Conservation (phyloP, 129 eudicot species). For the Flaveria linearis region DNA sequence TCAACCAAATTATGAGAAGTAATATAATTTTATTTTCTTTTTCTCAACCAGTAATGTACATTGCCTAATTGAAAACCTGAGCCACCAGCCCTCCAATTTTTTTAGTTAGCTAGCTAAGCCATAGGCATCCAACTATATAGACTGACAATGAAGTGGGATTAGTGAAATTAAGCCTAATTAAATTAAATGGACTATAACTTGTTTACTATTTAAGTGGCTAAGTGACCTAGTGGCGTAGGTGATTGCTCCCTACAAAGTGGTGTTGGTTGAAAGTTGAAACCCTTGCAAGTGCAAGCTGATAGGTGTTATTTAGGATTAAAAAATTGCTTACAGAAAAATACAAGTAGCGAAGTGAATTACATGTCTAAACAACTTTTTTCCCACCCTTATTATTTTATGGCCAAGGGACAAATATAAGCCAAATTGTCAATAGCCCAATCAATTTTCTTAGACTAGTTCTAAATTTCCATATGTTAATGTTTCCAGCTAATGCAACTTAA, state of each 20-base stretch:
- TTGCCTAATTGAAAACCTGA: neutral
- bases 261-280: too few species aligned
- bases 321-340: too few species aligned
- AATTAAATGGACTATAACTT: neutral
- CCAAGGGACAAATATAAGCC: constrained; percentile 2
- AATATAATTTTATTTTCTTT: neutral
- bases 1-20: constrained; percentile 1
- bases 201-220: neutral
- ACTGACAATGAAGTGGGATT: neutral
- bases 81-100: neutral
- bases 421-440: neutral
- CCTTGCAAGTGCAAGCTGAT: too few species aligned
- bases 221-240: neutral
- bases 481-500: neutral
- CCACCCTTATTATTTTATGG: neutral
- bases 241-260: too few species aligned
- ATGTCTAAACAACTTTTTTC: neutral
- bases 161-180: neutral
- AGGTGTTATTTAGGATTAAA: too few species aligned
- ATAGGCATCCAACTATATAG: neutral
- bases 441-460: neutral
- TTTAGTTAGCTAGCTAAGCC: neutral
- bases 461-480: neutral
- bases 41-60: constrained; percentile 6
- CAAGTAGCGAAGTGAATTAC: neutral